These are phyloP conservation scores for Xerocomellus intermedius DNA, from an alignment of 768 basidiomycete species.

Conservation along the genomic window DNA sequence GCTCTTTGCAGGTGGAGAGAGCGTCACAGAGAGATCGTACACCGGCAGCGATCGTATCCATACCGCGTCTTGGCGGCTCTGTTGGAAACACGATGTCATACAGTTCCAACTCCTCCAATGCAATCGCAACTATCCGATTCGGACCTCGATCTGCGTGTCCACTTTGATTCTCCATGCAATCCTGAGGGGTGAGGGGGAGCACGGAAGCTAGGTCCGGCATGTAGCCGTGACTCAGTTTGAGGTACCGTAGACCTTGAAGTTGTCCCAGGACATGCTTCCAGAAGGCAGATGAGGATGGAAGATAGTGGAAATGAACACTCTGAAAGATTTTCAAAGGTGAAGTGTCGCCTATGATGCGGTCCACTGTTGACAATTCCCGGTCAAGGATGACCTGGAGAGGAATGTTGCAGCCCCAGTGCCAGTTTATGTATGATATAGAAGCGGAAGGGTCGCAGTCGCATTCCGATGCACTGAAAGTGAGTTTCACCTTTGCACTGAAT, in stretches of 20 bases:
- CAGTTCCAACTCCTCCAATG: not conserved
- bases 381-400: not conserved
- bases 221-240: not conserved
- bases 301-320: not conserved
- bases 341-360: not conserved
- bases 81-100: not conserved
- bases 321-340: not conserved
- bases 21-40: not conserved
- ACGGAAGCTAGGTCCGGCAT: not conserved
- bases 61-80: too few species aligned
- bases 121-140: not conserved
- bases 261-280: not conserved
- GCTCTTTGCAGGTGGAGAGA: not conserved
- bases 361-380: too few species aligned
- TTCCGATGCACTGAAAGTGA: not conserved
- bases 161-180: too few species aligned
- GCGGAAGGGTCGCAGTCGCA: not conserved
- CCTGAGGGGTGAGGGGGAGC: not conserved
- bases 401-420: not conserved
- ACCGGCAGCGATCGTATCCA: too few species aligned
- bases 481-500: rapidly evolving
- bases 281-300: not conserved
- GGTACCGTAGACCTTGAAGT: not conserved
- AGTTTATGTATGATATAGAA: not conserved
- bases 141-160: not conserved